Evolutionary conservation across 2,329 filamentous ascomycete species (phyloP), one percentile per base, ranked within the genome.

Genomic region (Penicillium sp.): DNA sequence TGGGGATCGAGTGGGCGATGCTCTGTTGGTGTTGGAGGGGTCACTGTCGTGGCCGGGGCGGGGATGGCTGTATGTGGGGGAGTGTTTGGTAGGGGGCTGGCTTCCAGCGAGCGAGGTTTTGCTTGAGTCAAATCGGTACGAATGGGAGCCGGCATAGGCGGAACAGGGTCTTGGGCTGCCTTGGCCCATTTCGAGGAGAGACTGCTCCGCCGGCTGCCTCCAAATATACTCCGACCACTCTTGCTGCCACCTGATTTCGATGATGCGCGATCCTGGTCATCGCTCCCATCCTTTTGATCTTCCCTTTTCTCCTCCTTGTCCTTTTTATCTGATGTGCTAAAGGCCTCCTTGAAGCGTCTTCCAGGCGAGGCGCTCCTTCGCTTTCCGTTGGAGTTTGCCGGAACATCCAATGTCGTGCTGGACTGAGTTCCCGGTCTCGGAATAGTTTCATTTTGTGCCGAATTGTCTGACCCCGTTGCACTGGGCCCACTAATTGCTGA

Each of bases 281-380:
- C 73, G 55, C 74, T 77, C 21, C 74, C 78, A 65, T 79, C 84
- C 64, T 81, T 85, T 37, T 79, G 76, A 2, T 42, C 39, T 10
- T 42, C 39, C 17, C 15, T 36, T 36, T 20, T 17, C 12, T 20
- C 20, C 15, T 18, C 36, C 36, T 26, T 40, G 10, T 29, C 39
- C 29, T 68, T 66, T 9, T 65, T 67, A 23, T 59, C 54, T 7
- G 54, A 34, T 7, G 69, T 71, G 52, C 76, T 82, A 64, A 94
- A 90, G 10, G 87, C 88, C 65, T 87, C 85, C 68, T 83, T 88
- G 55, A 93, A 77, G 65, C 86, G 89, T 64, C 85, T 83, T 45
- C 82, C 84, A 9, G 89, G 88, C 8, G 90, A 92, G 17, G 83
- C 79, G 20, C 84, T 84, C 53, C 88, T 82, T 60, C 81, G 81